Evolutionary conservation across 2,329 filamentous ascomycete species (phyloP), one percentile per base, ranked within the genome.

Genomic region (Esteya vermicola): DNA sequence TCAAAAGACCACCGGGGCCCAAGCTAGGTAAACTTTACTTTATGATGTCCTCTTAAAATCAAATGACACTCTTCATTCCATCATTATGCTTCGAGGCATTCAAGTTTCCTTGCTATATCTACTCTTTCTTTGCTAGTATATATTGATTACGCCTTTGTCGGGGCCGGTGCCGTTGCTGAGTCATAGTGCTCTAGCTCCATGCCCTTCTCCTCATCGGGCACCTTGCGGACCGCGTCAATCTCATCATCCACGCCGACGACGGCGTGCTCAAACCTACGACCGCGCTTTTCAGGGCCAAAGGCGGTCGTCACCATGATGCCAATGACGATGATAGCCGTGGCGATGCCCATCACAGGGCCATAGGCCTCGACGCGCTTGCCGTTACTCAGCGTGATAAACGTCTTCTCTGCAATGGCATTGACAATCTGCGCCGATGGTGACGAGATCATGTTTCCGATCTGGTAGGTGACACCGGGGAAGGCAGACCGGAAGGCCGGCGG

Each of bases 361-460:
- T 86, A 86, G 0, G 78, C 79, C 38, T 81, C 72, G 2, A 75
- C 80, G 4, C 53, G 55, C 41, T 74, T 55, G 4, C 81, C 80
- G 9, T 63, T 61, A 6, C 54, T 52, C 31, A 67, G 63, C 0
- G 57, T 72, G 34, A 85, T 63, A 30, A 67, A 68, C 26, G 66
- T 67, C 33, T 61, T 69, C 14, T 38, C 36, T 4, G 36, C 14
- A n/a, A 38, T 32, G 20, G 36, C 36, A 25, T 38, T 38, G 13
- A 38, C 36, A 16, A 38, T 38, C 42, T 43, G 38, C 10, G 42
- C 38, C 0, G 74, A 78, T 0, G 80, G 79, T 0, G 76, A 78
- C 2, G 76, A 79, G 39, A 81, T 76, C 67, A 84, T 78, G 63
- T 84, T 85, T 7, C 80, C 81, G 9, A 85, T 58, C 61, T 85